These are phyloP conservation scores for Crithidia fasciculata DNA, from an alignment of 208 protist species.

Conservation along the genomic window DNA sequence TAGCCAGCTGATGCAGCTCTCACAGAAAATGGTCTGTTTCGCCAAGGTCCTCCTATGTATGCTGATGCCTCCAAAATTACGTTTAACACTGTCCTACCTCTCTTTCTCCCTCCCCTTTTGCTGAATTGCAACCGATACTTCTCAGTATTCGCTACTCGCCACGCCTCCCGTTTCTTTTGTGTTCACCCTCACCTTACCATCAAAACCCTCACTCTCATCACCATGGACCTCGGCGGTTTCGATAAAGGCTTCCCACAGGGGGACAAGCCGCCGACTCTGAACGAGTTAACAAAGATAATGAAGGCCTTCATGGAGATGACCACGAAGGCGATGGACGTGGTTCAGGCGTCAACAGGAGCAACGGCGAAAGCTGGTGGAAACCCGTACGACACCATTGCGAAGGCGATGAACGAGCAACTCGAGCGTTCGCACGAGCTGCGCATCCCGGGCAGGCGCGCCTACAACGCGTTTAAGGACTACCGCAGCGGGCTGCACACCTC, in stretches of 20 bases:
- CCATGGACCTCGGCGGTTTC: no score
- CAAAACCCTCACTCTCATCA: no score
- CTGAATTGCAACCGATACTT: no score
- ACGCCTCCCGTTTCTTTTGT: no score
- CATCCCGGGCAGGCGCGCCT: background rate
- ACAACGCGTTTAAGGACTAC: conserved; percentile 3
- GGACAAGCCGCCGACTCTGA: no score
- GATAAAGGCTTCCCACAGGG: no score
- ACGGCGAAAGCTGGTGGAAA: background rate
- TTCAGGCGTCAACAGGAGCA: background rate
- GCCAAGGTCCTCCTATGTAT: background rate
- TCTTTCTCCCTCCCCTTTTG: background rate
- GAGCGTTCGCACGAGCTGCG: background rate
- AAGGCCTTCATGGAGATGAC: background rate
- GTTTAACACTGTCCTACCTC: background rate
- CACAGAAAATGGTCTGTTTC: background rate
- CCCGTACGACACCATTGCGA: conserved; percentile 3
- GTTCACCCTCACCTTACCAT: no score
- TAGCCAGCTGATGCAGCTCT: background rate
- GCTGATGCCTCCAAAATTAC: background rate
- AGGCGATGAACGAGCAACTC: background rate
- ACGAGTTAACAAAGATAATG: no score
- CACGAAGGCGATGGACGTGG: background rate
- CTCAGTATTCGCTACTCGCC: no score
- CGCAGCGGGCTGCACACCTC: background rate